Base-by-base conservation (phyloP, 108 stramenopile species). In the Skeletonema grethae region DNA sequence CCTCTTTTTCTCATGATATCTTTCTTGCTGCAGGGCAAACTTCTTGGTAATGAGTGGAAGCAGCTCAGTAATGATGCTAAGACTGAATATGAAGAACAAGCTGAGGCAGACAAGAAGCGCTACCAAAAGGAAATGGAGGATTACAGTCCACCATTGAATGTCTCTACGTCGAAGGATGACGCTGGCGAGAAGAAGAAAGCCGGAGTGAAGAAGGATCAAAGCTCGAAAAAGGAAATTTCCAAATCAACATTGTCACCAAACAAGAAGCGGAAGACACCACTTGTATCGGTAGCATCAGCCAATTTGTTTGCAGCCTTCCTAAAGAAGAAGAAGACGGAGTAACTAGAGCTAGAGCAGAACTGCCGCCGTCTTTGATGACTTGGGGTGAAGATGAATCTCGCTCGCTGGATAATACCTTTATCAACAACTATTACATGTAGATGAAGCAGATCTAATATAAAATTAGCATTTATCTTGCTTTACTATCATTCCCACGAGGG, bases 91-190 rank as follows among this genome's bases (percentile, higher is more conserved):
- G 83, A 84, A 22, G 76, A 57, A n/a, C 43, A 65, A 31, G 85
- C 87, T 7, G 85, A 77, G 16, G 58, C 76, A 34, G 87, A 88
- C 25, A 75, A 80, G 43, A 79, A 70, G 41, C 80, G 85, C 38
- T 86, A 88, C 65, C 71, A 82, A 15, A 72, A 60, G 32, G 85
- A 88, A 45, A 88, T 88, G 85, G 84, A 82, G 45, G 65, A 72
- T 3, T 86, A 86, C 67, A 28, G 16, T 25, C 60, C 60, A 32
- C 32, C 60, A 20, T 31, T 18, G 7, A 32, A 61, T 36, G 30
- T 9, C 60, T 32, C n/a, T 8, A 32, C 25, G 2, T 2, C 9
- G 31, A 24, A 13, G 5, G 30, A 35, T 18, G 60, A 11, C 7
- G n/a, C 2, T 13, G 32, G 10, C 28, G n/a, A 61, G 16, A 61